These are phyloP conservation scores for Fraxinus anomala DNA, from an alignment of 257 asterid species.

Conservation along the genomic window DNA sequence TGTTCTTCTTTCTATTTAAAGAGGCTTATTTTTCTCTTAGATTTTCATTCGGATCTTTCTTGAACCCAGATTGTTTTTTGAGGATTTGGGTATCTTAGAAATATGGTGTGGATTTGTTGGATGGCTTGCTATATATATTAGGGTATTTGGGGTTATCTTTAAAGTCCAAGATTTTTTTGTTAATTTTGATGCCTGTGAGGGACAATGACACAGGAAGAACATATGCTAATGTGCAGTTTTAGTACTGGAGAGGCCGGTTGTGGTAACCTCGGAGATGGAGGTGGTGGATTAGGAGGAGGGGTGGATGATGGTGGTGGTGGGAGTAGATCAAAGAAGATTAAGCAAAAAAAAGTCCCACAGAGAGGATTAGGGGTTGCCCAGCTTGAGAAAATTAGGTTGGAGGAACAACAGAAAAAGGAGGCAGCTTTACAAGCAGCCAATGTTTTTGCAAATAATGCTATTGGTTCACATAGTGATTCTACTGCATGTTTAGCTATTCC, in stretches of 20 bases:
- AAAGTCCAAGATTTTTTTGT: slow-evolving; percentile 36
- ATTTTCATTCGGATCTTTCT: slow-evolving; percentile 31
- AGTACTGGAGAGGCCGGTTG: slow-evolving; percentile 34
- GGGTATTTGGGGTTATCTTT: slow-evolving; percentile 31
- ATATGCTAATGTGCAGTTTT: slow-evolving; percentile 39
- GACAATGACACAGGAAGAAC: slow-evolving; percentile 67
- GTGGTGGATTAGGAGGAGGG: not conserved
- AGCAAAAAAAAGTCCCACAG: slow-evolving; percentile 81
- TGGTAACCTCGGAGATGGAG: slow-evolving; percentile 7
- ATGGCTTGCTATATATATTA: slow-evolving; percentile 33
- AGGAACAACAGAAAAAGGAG: slow-evolving; percentile 70
- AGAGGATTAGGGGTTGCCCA: slow-evolving; percentile 97
- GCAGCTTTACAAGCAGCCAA: slow-evolving; percentile 39
- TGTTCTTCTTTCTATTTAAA: slow-evolving; percentile 38
- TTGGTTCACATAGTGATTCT: slow-evolving; percentile 34
- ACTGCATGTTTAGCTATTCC: slow-evolving; percentile 1
- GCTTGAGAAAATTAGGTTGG: slow-evolving; percentile 78
- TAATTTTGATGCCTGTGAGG: slow-evolving; percentile 48
- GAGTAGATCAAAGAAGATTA: slow-evolving; percentile 52
- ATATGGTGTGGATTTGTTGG: slow-evolving; percentile 44
- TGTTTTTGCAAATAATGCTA: slow-evolving; percentile 32
- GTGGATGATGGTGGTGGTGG: slow-evolving; percentile 25
- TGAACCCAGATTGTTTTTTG: slow-evolving; percentile 29
- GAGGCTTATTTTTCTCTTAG: slow-evolving; percentile 22
- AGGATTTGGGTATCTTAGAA: slow-evolving; percentile 47